A percentile compares a stretch with the other conserved stretches of the same genome.
Conservation (phyloP, 2,329 filamentous ascomycete genomes). For the Sarocladium kiliense region DNA sequence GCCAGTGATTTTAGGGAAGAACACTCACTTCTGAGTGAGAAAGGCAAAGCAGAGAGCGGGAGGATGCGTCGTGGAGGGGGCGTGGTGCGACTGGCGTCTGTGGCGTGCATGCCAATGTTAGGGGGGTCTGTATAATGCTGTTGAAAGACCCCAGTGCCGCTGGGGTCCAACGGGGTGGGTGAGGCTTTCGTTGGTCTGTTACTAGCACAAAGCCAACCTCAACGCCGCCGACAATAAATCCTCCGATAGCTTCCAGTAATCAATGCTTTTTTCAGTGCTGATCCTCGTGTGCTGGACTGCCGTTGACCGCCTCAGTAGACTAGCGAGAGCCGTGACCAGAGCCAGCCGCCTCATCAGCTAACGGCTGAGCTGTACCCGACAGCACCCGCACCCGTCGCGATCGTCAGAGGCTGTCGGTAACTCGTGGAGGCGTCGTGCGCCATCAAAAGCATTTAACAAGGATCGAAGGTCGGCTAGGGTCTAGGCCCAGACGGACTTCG, state of each 20-base stretch:
- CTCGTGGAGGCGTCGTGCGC: neutral
- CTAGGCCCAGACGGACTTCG: neutral
- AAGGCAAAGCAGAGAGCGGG: conserved; percentile 7
- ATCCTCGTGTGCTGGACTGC: conserved; percentile 1
- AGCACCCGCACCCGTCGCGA: neutral
- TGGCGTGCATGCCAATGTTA: too few relatives aligned
- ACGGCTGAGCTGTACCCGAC: neutral
- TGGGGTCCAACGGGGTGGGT: conserved; percentile 5
- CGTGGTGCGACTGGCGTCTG: neutral
- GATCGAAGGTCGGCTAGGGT: neutral
- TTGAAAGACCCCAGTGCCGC: neutral
- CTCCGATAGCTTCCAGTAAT: conserved; percentile 4
- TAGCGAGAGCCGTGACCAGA: neutral
- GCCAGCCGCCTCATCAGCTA: neutral
- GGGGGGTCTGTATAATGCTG: too few relatives aligned
- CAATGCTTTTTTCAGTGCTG: conserved; percentile 3
- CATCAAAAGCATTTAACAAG: neutral
- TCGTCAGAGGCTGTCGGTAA: neutral
- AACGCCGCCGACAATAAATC: conserved; percentile 6
- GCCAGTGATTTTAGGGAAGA: neutral
- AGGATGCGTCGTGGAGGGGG: neutral
- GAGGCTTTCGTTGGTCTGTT: conserved; percentile 10
- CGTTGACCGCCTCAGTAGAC: neutral
- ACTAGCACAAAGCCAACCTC: conserved; percentile 5
- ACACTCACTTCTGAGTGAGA: neutral